These are phyloP conservation scores for thale cress (Arabidopsis thaliana) DNA, from an alignment of 345 rosid genomes.

Conservation along the genomic window TAIR10.1 NC_003076.8:15713501-15714000, in stretches of 20 bases:
- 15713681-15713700: neutral
- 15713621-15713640: no score
- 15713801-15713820: conserved; percentile 37
- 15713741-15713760: conserved; percentile 29
- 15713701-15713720: conserved; percentile 39
- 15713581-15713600: neutral
- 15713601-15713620: no score
- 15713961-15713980: conserved; percentile 5
- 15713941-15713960: neutral
- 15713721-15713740: conserved; percentile 29
- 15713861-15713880: conserved; percentile 24
- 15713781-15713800: conserved; percentile 45
- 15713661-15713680: no score
- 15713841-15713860: conserved; percentile 49
- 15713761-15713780: conserved; percentile 38
- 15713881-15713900: no score
- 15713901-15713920: no score
- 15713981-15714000: neutral
- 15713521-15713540: neutral
- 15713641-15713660: no score
- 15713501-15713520: conserved; percentile 31
- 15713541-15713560: neutral
- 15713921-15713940: neutral
- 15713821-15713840: conserved; percentile 44
- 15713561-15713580: neutral